phyloP scores from a whole-genome alignment of 306 rosid genomes.

The Begonia masoniana region DNA sequence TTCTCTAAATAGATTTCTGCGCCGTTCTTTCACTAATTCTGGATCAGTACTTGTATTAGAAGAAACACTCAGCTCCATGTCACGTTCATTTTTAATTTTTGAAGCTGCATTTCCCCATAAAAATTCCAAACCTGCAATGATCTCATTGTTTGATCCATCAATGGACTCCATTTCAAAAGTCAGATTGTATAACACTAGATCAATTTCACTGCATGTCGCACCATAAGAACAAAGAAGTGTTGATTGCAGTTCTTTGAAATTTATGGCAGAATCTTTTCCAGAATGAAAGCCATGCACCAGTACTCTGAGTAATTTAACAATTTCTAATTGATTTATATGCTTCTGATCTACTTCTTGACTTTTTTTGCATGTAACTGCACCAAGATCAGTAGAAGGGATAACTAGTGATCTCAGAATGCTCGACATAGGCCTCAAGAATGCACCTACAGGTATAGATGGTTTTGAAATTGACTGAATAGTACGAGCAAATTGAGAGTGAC shows the following conservation, averaged over 20 bases:
- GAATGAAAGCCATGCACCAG: conserved; percentile 33
- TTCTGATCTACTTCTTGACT: conserved; percentile 15
- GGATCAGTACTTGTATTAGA: conserved; percentile 25
- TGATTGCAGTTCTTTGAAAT: conserved; percentile 45
- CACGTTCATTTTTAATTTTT: conserved; percentile 26
- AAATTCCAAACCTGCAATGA: conserved; percentile 23
- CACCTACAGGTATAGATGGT: conserved; percentile 33
- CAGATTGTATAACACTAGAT: conserved; percentile 48
- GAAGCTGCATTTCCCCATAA: conserved; percentile 42
- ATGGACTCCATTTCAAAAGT: conserved; percentile 51
- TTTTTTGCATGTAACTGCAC: conserved; percentile 19
- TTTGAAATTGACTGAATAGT: conserved; percentile 33
- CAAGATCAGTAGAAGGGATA: conserved; percentile 27
- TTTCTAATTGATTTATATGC: conserved; percentile 38
- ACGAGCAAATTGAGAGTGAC: conserved; percentile 80
- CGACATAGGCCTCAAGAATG: conserved; percentile 54
- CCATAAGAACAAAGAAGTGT: conserved; percentile 60
- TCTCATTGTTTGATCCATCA: conserved; percentile 21
- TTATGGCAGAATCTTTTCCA: conserved; percentile 34
- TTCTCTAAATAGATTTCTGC: conserved; percentile 50
- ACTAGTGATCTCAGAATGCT: conserved; percentile 56
- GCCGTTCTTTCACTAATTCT: conserved; percentile 44
- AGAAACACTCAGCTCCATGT: conserved; percentile 20
- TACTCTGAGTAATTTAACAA: conserved; percentile 46
- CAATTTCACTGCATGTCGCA: conserved; percentile 47